Conservation (phyloP, 306 rosid species). For the Abrus precatorius region DNA sequence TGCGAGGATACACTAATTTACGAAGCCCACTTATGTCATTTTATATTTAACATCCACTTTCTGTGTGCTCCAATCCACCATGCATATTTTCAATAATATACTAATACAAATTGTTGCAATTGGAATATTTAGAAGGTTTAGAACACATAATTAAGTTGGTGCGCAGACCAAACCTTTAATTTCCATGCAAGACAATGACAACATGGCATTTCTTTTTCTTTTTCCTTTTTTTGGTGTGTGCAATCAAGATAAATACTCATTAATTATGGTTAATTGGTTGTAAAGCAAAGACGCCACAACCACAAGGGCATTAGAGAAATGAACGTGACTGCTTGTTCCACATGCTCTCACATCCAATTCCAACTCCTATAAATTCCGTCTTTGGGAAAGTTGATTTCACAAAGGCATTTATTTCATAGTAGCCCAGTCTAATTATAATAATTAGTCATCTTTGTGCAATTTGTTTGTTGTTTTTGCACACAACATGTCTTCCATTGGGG, state of each 20-base stretch:
- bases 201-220: background rate
- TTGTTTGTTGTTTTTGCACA: conserved; percentile 25
- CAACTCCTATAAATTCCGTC: conserved; percentile 52
- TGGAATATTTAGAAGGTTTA: background rate
- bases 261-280: conserved; percentile 12
- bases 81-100: conserved; percentile 19
- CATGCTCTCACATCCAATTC: conserved; percentile 19
- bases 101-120: conserved; percentile 23
- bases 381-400: background rate
- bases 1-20: background rate
- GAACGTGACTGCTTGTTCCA: conserved; percentile 20
- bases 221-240: background rate
- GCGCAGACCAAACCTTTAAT: conserved; percentile 34
- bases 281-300: conserved; percentile 43
- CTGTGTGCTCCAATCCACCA: conserved; percentile 23
- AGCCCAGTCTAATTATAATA: background rate
- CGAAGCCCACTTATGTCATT: conserved; percentile 34
- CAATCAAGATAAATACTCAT: background rate
- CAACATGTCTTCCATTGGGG: conserved; percentile 61
- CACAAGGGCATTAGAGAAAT: conserved; percentile 36
- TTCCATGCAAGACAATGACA: conserved; percentile 24
- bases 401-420: background rate
- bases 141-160: conserved; percentile 16
- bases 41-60: conserved; percentile 42
- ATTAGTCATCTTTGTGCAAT: background rate